Conservation (phyloP, 495 filamentous ascomycete genomes). For the Pyrenopolyporus hunteri region DNA sequence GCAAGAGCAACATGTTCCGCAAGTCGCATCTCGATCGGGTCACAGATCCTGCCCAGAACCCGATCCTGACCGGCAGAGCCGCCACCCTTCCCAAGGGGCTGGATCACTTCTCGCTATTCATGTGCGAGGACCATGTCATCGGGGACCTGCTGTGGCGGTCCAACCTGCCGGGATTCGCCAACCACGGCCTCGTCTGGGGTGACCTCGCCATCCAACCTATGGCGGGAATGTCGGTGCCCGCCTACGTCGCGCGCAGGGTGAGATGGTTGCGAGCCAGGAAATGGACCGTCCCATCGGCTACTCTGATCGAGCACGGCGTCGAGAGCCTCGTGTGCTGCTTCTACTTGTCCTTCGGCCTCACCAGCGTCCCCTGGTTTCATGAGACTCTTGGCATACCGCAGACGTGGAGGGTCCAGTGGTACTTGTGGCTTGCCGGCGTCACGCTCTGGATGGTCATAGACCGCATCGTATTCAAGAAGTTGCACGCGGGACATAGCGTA, state of each 20-base stretch:
- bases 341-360: conserved; percentile 79
- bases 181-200: conserved; percentile 82
- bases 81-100: conserved; percentile 67
- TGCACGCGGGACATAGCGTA: conserved; percentile 74
- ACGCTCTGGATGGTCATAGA: conserved; percentile 75
- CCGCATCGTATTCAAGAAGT: conserved; percentile 69
- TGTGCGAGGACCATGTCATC: conserved; percentile 97
- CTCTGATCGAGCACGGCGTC: conserved; percentile 91
- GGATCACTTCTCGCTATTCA: conserved; percentile 92
- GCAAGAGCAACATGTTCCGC: conserved; percentile 98
- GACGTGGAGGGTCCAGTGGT: conserved; percentile 72
- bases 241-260: conserved; percentile 82
- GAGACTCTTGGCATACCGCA: conserved; percentile 59
- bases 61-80: conserved; percentile 51
- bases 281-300: conserved; percentile 88
- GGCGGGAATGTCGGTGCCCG: conserved; percentile 73
- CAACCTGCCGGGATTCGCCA: conserved; percentile 63
- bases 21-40: conserved; percentile 84
- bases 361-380: conserved; percentile 70
- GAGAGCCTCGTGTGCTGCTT: conserved; percentile 84
- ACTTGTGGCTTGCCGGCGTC: conserved; percentile 71
- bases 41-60: conserved; percentile 62
- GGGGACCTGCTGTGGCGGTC: conserved; percentile 87
- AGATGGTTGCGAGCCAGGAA: conserved; percentile 94
- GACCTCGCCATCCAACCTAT: conserved; percentile 92